Base-by-base conservation (phyloP, 2,329 filamentous ascomycete species). In the Paecilomyces fulvus region DNA sequence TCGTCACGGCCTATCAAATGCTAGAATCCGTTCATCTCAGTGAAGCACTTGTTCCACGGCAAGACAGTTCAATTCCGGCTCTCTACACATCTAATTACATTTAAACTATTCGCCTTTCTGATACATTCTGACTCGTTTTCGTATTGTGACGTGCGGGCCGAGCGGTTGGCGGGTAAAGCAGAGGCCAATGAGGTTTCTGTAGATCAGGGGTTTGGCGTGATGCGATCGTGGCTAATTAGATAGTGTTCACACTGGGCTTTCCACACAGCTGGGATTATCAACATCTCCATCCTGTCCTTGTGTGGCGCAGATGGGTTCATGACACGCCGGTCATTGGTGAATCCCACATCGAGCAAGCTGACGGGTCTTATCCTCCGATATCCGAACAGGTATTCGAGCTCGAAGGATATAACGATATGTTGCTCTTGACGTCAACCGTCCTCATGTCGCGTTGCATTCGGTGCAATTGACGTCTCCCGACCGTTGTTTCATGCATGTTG, bases 131-230 rank as follows among this genome's bases (percentile, higher is more conserved):
- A 11, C n/a, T 6, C 37, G 5, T 20, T 12, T 25, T 20, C 21
- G 48, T 23, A 52, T 30, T 30, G 25, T 30, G 14, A 12, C 25
- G 12, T 17, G 50, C 25, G 30, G 30, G 25, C 50, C 30, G 50
- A 33, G 30, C 50, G 50, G 17, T 14, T 20, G 12, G 50, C 30
- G 30, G 23, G 25, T 20, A 52, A 43, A 23, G 25, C 50, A 20
- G 30, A 30, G 25, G 33, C 30, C 30, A 53, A 53, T 53, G 10
- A 53, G 51, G 30, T 53, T 20, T 20, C 17, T 53, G 51, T 23
- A 33, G 30, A 37, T 53, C 51, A 53, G 51, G 51, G 51, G 48
- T 49, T 49, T 49, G 48, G 48, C 10, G 25, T 49, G 48, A 49
- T 49, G 25, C 25, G 37, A 49, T 49, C 20, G 20, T 49, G 48